These are phyloP conservation scores for Cyberlindnera xishuangbannaensis DNA, from an alignment of 805 yeast species.

Conservation along the genomic window DNA sequence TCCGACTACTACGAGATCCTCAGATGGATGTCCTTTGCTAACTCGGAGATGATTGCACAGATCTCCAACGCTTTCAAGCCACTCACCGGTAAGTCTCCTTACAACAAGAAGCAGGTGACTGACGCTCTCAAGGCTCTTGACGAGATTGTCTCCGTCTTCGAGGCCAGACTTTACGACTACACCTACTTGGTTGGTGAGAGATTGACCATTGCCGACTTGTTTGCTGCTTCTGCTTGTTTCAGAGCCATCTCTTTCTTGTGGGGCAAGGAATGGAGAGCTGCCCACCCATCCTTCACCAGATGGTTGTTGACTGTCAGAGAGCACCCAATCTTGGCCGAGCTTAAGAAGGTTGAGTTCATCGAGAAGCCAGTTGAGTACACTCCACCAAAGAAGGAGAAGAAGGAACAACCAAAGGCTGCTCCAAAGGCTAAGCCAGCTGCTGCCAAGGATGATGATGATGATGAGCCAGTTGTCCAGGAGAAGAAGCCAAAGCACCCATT, in stretches of 20 bases:
- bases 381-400: slow-evolving; percentile 69
- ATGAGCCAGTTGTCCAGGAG: slow-evolving; percentile 41
- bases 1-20: slow-evolving; percentile 55
- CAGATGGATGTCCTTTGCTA: slow-evolving; percentile 74
- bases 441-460: slow-evolving; percentile 27
- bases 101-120: slow-evolving; percentile 67
- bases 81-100: slow-evolving; percentile 59
- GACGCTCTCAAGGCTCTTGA: slow-evolving; percentile 33
- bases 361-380: slow-evolving; percentile 62
- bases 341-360: slow-evolving; percentile 48
- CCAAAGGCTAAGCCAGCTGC: slow-evolving; percentile 30
- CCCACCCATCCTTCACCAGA: slow-evolving; percentile 58
- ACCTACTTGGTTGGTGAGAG: slow-evolving; percentile 71
- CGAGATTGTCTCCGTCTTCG: slow-evolving; percentile 38
- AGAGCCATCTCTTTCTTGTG: slow-evolving; percentile 55
- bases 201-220: slow-evolving; percentile 60
- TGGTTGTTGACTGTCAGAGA: slow-evolving; percentile 58
- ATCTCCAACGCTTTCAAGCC: slow-evolving; percentile 51
- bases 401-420: slow-evolving; percentile 24
- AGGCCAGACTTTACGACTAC: slow-evolving; percentile 50
- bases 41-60: slow-evolving; percentile 53
- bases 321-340: slow-evolving; percentile 43
- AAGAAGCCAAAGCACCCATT: slow-evolving; percentile 92
- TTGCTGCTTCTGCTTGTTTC: slow-evolving; percentile 40
- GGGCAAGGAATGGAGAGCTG: slow-evolving; percentile 59